A percentile compares a stretch with the other conserved stretches of the same genome.
Evolutionary conservation across 768 basidiomycete genomes (phyloP).

Genomic region (Suillus placidus): DNA sequence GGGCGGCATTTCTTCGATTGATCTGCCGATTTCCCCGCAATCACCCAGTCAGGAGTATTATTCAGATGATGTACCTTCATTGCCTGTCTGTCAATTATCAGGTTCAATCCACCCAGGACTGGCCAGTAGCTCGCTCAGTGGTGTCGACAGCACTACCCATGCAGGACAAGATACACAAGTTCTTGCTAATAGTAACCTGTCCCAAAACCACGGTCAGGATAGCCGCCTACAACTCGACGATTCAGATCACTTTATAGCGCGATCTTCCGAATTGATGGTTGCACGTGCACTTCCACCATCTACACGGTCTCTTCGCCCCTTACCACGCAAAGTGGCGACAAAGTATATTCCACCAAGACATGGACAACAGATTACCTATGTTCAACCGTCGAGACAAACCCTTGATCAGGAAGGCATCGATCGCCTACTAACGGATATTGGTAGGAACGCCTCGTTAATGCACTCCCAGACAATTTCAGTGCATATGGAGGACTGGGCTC

Average conservation of each 20-base stretch:
- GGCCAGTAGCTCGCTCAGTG: not conserved
- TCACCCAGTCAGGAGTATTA: not conserved
- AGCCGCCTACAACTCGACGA: not conserved
- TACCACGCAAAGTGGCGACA: conserved; percentile 21
- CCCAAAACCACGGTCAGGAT: not conserved
- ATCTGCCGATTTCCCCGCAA: not conserved
- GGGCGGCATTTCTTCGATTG: not conserved
- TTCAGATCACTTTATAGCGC: not conserved
- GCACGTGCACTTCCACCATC: not conserved
- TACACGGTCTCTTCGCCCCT: conserved; percentile 18
- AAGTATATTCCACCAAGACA: not conserved
- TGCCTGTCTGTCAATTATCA: not conserved
- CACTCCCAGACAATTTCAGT: not conserved
- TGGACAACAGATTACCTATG: not conserved
- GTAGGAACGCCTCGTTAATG: conserved; percentile 17
- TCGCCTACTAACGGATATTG: conserved; percentile 22
- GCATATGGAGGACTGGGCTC: conserved; percentile 27
- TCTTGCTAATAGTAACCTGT: not conserved
- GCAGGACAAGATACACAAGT: not conserved
- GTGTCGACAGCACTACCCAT: not conserved
- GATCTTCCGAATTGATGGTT: not conserved
- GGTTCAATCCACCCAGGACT: too few species aligned
- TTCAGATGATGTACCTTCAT: not conserved
- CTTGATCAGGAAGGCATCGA: conserved; percentile 16
- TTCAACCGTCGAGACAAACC: not conserved